Base-by-base conservation (phyloP, 345 rosid genomes). In the Eutrema japonicum region DNA sequence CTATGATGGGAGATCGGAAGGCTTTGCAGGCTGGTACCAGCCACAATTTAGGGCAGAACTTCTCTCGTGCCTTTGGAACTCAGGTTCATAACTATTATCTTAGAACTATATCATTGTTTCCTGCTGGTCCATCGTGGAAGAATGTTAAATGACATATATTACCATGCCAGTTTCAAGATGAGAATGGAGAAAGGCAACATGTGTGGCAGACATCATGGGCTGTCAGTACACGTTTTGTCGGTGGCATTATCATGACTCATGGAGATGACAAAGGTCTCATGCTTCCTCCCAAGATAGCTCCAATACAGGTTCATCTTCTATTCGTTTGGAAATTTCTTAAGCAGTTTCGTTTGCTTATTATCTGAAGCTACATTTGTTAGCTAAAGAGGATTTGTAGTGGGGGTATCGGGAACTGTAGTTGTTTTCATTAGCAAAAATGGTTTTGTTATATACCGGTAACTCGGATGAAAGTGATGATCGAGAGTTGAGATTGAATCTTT, bases 121-220 rank as follows among this genome's bases (percentile, higher is more conserved):
- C 13, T 65, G 47, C 33, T 57, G 67, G 18, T 60, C 53, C 30
- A 45, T 63, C 16, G 10, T 38, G 60, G 30, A 40, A 47, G 37
- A 77, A 30, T 18, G 50, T 65, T 12, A 33, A 51, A 37, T 51
- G 73, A 71, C 6, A 54, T 36, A 26, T 55, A 13, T 78, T 60
- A 68, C 38, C 72, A n/a, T 82, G 57, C 81, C 85, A 95, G 99
- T 91, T 89, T 83, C 78, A 83, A 49, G 96, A 89, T 81, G 96
- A 95, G 82, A 92, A 70, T 86, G 96, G 97, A 54, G 85, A 87
- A 68, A 87, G 97, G 83, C 92, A 89, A 75, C 89, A 88, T 73
- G 97, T 95, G 73, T 91, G 96, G 97, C 97, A 95, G 88, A 95
- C 99, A 73, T 91, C 97, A 78, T 95, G 97, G 99, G 96, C 96